Evolutionary conservation across 148 eudicot genomes (phyloP), one percentile per base, ranked within the genome.

Genomic region (Amaranthus palmeri): DNA sequence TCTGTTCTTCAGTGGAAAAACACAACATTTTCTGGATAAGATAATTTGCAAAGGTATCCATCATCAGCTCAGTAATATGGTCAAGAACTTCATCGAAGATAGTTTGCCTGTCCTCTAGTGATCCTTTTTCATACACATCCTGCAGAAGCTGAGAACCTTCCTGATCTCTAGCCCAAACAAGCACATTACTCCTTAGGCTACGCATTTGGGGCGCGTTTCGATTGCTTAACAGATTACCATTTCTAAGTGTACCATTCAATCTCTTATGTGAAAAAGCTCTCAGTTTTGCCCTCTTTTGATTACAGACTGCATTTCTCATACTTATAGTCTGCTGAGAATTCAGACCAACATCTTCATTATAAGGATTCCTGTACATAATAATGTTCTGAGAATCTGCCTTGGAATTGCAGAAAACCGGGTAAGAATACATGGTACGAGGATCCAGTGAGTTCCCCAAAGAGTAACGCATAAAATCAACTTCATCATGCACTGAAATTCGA

Each of bases 11-110:
- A 77, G 65, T 76, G 54, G 90, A 90, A 14, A 86, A 85, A 66
- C 85, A 87, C 76, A 90, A 59, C 70, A 90, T 17, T 72, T 85
- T 90, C 83, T 90, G 92, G 44, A 90, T 79, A 43, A 90, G 86
- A 71, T 91, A 91, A 61, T 91, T 91, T 17, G 90, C 93, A 78
- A 88, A 91, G 8, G 88, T 83, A 67, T 91, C 85, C 71, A 81
- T 77, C 88, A 81, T 83, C 55, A 91, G 84, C 67, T 91, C 93
- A 55, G 78, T 81, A 72, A 85, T 81, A 82, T 87, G 86, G 69
- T 77, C 69, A 72, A 85, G 76, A 1, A 88, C 75, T 73, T 83
- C 91, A 79, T 77, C 59, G 65, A 91, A 91, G 49, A 91, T 80
- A 18, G 82, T 61, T 49, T 87, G 78, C 74, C 82, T 85, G 70